Conservation (phyloP, 2,329 filamentous ascomycete species). For the Trichoderma semiorbis region DNA sequence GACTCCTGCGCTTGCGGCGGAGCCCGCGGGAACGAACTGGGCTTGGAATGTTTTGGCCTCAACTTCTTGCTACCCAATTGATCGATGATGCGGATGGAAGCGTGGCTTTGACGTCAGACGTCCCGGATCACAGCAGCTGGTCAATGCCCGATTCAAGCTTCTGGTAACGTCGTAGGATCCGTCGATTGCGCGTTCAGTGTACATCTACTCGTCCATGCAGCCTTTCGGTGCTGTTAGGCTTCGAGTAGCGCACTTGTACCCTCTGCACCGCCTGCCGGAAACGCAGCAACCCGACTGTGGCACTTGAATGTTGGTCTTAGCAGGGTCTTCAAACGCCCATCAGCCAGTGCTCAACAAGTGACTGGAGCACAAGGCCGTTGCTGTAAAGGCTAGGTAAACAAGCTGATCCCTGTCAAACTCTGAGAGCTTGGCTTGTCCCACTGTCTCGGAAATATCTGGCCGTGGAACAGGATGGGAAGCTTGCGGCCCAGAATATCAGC, state of each 20-base stretch:
- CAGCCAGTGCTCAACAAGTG: background rate
- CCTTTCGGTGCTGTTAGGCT: conserved; percentile 6
- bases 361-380: background rate
- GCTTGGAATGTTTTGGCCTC: background rate
- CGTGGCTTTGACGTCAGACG: conserved; percentile 10
- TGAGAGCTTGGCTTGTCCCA: background rate
- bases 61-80: background rate
- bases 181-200: background rate
- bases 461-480: background rate
- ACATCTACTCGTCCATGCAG: background rate
- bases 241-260: background rate
- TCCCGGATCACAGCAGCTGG: background rate
- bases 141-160: background rate
- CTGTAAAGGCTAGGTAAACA: background rate
- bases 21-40: background rate
- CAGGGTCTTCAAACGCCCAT: background rate
- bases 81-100: background rate
- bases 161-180: background rate
- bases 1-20: background rate
- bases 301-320: background rate
- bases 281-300: background rate
- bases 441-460: background rate
- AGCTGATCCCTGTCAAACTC: background rate
- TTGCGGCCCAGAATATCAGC: background rate
- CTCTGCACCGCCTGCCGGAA: conserved; percentile 2